phyloP scores from a whole-genome alignment of 2,329 filamentous ascomycete genomes.

The Ophiocordyceps camponoti-leonardi region DNA sequence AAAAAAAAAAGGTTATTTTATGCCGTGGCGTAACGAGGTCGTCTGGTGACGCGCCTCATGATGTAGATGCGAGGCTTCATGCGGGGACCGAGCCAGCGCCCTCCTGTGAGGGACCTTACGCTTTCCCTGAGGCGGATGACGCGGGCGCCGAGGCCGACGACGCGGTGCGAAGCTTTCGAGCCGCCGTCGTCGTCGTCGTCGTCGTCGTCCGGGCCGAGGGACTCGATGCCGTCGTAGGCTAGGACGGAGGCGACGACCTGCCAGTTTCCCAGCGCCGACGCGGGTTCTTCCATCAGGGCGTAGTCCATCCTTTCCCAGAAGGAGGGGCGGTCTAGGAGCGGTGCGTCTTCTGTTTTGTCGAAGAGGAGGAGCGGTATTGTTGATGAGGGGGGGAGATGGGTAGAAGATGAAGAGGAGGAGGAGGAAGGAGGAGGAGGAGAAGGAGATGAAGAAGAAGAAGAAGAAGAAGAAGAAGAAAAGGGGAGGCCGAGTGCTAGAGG shows the following conservation, averaged over 20 bases:
- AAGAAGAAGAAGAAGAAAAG: not conserved
- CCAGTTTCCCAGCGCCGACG: conserved; percentile 32
- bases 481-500: conserved; percentile 14
- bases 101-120: conserved; percentile 31
- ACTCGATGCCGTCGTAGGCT: conserved; percentile 40
- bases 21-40: not conserved
- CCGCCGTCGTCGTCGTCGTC: too few species aligned
- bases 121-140: conserved; percentile 20
- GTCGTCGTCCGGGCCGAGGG: conserved; percentile 36
- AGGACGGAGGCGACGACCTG: conserved; percentile 37
- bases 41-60: conserved; percentile 17
- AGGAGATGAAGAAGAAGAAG: conserved; percentile 5
- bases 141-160: conserved; percentile 27
- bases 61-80: conserved; percentile 40
- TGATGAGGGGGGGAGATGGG: too few species aligned
- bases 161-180: conserved; percentile 8
- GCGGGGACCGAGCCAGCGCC: conserved; percentile 47
- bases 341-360: conserved; percentile 44
- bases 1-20: too few species aligned
- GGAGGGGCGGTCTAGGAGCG: conserved; percentile 22
- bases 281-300: conserved; percentile 36
- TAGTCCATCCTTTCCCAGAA: conserved; percentile 54
- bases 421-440: too few species aligned
- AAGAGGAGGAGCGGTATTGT: conserved; percentile 28
- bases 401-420: too few species aligned